phyloP scores from a whole-genome alignment of 306 rosid species.

The Trichosanthes truncata region DNA sequence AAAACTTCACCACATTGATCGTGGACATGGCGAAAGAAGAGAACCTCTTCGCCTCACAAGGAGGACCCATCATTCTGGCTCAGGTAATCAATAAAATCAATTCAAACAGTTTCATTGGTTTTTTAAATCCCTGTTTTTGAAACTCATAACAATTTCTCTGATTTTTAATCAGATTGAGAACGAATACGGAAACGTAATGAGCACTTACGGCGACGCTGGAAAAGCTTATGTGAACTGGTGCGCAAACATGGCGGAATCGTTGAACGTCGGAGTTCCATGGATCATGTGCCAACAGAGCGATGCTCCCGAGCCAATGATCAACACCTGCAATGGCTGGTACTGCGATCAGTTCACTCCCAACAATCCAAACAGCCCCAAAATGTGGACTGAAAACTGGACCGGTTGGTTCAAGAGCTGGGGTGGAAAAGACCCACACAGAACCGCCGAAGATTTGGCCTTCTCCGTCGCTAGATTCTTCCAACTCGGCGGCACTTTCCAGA shows the following conservation, averaged over 20 bases:
- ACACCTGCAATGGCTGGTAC: conserved; percentile 56
- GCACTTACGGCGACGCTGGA: conserved; percentile 41
- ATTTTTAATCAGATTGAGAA: conserved; percentile 32
- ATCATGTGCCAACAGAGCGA: conserved; percentile 44
- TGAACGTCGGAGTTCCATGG: conserved; percentile 48
- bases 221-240: conserved; percentile 43
- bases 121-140: no score
- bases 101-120: no score
- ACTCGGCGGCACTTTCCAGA: conserved; percentile 50
- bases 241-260: conserved; percentile 37
- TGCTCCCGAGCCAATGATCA: conserved; percentile 52
- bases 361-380: conserved; percentile 39
- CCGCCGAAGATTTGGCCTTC: conserved; percentile 51
- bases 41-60: conserved; percentile 51
- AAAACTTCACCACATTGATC: conserved; percentile 38
- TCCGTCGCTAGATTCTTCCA: conserved; percentile 47
- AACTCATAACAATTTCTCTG: no score
- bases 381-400: conserved; percentile 63
- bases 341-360: conserved; percentile 38
- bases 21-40: conserved; percentile 39
- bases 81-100: conserved; percentile 19
- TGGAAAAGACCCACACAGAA: conserved; percentile 37
- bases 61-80: conserved; percentile 41
- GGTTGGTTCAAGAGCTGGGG: conserved; percentile 69
- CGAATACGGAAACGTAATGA: conserved; percentile 42